These are phyloP conservation scores for Eucommia ulmoides DNA, from an alignment of 257 asterid genomes.

Conservation along the genomic window DNA sequence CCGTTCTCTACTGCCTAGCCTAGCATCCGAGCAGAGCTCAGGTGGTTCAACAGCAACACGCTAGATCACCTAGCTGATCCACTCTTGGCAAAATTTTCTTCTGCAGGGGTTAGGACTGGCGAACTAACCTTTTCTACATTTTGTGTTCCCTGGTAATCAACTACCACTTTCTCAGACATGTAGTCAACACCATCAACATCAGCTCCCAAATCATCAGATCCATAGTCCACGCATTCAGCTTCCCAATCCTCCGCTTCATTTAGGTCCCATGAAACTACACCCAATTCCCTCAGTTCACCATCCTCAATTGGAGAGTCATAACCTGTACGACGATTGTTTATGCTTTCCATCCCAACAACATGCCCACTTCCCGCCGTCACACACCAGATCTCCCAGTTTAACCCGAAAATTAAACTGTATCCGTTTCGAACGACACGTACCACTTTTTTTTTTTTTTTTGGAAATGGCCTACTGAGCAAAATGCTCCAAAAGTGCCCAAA, in stretches of 20 bases:
- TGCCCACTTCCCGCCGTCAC: conserved; percentile 26
- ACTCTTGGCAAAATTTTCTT: conserved; percentile 16
- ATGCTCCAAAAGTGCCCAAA: too few relatives aligned
- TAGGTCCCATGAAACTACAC: conserved; percentile 45
- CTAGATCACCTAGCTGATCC: conserved; percentile 14
- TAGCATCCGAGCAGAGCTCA: too few relatives aligned
- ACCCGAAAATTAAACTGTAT: conserved; percentile 9
- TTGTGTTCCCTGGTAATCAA: conserved; percentile 46
- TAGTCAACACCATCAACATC: conserved; percentile 40
- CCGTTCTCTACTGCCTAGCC: too few relatives aligned
- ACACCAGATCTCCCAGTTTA: conserved; percentile 21
- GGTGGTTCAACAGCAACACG: conserved; percentile 32
- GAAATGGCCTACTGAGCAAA: too few relatives aligned
- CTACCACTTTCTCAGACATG: conserved; percentile 43
- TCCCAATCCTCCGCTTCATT: conserved; percentile 35
- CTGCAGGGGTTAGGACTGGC: conserved; percentile 11
- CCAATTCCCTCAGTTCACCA: conserved; percentile 72
- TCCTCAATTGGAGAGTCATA: conserved; percentile 89
- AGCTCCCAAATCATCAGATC: conserved; percentile 43
- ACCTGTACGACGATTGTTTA: conserved; percentile 29
- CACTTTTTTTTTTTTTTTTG: too few relatives aligned
- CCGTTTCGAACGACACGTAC: conserved; percentile 13
- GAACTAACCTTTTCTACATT: conserved; percentile 23
- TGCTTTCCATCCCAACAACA: conserved; percentile 16
- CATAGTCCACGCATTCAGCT: conserved; percentile 27